Evolutionary conservation across 257 asterid genomes (phyloP), one percentile per base, ranked within the genome.

Genomic region (Fraxinus quadrangulata): DNA sequence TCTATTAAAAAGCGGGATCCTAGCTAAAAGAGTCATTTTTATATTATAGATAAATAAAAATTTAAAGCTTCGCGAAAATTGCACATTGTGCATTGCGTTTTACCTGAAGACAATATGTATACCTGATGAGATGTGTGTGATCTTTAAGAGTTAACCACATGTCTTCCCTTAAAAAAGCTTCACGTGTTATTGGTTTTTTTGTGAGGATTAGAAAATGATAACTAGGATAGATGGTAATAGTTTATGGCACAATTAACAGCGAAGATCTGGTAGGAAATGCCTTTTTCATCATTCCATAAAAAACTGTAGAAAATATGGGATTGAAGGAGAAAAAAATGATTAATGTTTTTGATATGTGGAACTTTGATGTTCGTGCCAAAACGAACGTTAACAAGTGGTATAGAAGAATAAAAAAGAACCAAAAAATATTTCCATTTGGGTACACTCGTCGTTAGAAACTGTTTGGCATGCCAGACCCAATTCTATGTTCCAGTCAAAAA

Each of bases 231-330:
- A 42, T 40, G 16, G 12, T 54, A n/a, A 19, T 54, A 17, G n/a
- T 19, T 54, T 54, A 54, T 54, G 65, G 26, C 23, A 19, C 24
- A 7, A 54, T 54, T 54, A 17, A 19, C 12, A 2, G 66, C 7
- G 66, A 56, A 56, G 66, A n/a, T n/a, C 66, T 56, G 66, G 66
- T 56, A 56, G 28, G 26, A 56, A n/a, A n/a, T 56, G 66, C 26
- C 66, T 6, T 56, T 56, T 54, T 54, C 7, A 1, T 2, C 26
- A 54, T 19, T 54, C 26, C 21, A 10, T 21, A 2, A 54, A 19
- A 54, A 54, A 6, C 65, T 19, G 3, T n/a, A 54, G 26, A 13
- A 54, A 54, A 54, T 10, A n/a, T n/a, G 26, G 65, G 65, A 54
- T 54, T 54, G 65, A 54, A 54, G 65, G 65, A 54, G 65, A n/a